Conservation (phyloP, 192 early-diverging fungal species). For the Funneliformis geosporum region DNA sequence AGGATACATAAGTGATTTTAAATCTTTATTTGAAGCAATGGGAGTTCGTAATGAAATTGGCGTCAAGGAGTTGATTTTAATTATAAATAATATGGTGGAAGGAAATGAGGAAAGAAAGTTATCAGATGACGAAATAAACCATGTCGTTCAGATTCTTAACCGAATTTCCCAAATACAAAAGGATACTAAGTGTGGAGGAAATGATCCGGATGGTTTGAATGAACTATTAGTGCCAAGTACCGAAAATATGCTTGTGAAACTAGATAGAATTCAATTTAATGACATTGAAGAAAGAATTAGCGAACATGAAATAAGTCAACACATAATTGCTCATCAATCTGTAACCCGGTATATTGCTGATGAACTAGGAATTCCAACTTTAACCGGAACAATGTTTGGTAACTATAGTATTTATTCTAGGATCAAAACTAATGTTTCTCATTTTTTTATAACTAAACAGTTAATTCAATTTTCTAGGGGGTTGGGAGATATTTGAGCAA, state of each 20-base stretch:
- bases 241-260: not conserved
- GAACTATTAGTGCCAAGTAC: not conserved
- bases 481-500: not conserved
- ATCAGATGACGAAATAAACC: not conserved
- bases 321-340: not conserved
- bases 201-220: not conserved
- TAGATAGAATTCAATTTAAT: conserved; percentile 3
- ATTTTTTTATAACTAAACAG: not conserved
- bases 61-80: not conserved
- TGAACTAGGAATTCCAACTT: not conserved
- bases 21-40: not conserved
- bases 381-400: not conserved
- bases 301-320: not conserved
- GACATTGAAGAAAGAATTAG: not conserved
- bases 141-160: not conserved
- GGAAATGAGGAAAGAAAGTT: not conserved
- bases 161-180: not conserved
- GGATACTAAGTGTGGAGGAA: not conserved
- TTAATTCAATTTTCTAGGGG: not conserved
- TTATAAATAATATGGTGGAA: not conserved
- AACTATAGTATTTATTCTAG: too few relatives aligned
- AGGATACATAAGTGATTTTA: not conserved
- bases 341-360: not conserved
- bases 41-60: not conserved
- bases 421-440: not conserved